Evolutionary conservation across 805 yeast genomes (phyloP).

Genomic region (Candida krabiensis): DNA sequence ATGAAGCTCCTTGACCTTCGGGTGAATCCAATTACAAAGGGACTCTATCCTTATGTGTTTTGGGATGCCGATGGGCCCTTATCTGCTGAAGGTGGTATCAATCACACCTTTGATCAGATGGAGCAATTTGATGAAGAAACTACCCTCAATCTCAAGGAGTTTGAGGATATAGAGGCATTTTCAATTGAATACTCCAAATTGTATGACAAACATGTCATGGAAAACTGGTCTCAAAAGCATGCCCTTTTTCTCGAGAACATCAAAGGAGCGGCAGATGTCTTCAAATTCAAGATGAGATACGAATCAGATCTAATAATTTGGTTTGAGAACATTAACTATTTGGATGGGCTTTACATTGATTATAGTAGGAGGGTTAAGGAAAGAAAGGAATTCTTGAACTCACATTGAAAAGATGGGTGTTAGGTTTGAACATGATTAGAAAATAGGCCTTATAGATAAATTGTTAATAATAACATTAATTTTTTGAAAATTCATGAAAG

Average conservation of each 20-base stretch:
- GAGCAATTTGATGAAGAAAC: constrained; percentile 24
- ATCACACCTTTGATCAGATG: constrained; percentile 6
- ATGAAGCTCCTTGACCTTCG: constrained; percentile 46
- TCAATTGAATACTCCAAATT: constrained; percentile 45
- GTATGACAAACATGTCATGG: constrained; percentile 31
- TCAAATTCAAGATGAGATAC: constrained; percentile 10
- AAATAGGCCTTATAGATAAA: too few relatives aligned
- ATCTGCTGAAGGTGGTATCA: constrained; percentile 8
- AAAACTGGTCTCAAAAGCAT: constrained; percentile 43
- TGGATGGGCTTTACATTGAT: constrained; percentile 29
- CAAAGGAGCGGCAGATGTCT: constrained; percentile 1
- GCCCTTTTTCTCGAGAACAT: constrained; percentile 12
- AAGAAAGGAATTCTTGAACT: constrained; percentile 5
- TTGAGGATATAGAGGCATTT: constrained; percentile 54
- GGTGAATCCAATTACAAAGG: constrained; percentile 47
- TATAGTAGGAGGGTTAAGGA: constrained; percentile 12
- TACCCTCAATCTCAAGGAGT: constrained; percentile 43
- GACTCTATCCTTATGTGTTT: constrained; percentile 54
- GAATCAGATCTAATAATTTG: constrained; percentile 24
- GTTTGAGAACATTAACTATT: constrained; percentile 26
- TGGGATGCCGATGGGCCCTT: constrained; percentile 38
- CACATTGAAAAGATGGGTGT: too few relatives aligned
- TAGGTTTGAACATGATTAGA: too few relatives aligned
- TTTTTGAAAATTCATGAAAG: too few relatives aligned
- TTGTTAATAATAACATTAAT: too few relatives aligned